Conservation (phyloP, 345 rosid species). For the Eucalyptus cladocalyx region DNA sequence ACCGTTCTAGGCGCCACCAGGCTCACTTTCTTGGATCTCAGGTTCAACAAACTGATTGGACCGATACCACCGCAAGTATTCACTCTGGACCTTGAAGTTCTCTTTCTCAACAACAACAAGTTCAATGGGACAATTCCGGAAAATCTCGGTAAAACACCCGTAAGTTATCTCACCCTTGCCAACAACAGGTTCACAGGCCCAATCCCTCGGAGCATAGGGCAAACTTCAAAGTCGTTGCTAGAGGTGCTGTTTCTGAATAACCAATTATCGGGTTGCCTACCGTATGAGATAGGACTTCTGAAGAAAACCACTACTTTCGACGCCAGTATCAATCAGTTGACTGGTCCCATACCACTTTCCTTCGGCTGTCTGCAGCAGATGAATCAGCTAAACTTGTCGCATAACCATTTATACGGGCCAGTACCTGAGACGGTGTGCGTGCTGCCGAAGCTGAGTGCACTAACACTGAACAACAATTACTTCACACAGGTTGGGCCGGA, state of each 20-base stretch:
- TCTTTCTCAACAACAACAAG: conserved; percentile 47
- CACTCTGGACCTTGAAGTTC: conserved; percentile 25
- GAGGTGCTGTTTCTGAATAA: conserved; percentile 48
- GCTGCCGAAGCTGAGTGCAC: conserved; percentile 13
- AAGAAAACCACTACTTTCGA: conserved; percentile 19
- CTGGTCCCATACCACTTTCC: conserved; percentile 46
- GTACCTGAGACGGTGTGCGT: conserved; percentile 41
- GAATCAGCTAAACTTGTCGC: conserved; percentile 16
- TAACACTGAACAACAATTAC: conserved; percentile 29
- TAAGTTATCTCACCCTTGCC: conserved; percentile 42
- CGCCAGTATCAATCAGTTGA: conserved; percentile 21
- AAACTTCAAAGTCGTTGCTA: conserved; percentile 4
- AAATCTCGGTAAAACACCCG: conserved; percentile 29
- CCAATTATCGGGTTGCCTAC: conserved; percentile 34
- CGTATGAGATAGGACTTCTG: conserved; percentile 38
- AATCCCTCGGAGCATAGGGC: conserved; percentile 41
- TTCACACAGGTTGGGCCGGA: conserved; percentile 44
- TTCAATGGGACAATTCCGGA: conserved; percentile 20
- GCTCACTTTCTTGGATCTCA: conserved; percentile 33
- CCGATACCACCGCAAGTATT: conserved; percentile 15
- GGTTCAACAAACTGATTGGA: conserved; percentile 35
- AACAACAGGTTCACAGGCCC: conserved; percentile 32
- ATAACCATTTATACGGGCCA: conserved; percentile 21
- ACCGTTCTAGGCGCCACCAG: background rate
- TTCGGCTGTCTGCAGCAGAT: conserved; percentile 36